Evolutionary conservation across 768 basidiomycete species (phyloP).

Genomic region (Tylopilus intermedius): DNA sequence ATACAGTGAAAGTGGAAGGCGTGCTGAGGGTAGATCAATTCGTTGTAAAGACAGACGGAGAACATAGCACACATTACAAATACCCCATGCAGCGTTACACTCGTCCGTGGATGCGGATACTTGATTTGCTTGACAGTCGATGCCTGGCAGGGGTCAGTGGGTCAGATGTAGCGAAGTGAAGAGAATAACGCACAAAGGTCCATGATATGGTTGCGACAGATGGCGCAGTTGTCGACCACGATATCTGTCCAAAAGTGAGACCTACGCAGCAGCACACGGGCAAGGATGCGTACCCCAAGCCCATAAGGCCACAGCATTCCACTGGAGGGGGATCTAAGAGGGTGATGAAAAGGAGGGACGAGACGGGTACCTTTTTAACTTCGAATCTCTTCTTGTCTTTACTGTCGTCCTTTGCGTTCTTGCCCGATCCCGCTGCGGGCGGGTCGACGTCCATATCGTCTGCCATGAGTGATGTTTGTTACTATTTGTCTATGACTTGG

Average conservation of each 20-base stretch:
- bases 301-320: constrained; percentile 99
- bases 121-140: constrained; percentile 99
- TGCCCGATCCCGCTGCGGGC: constrained; percentile 32
- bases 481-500: not conserved
- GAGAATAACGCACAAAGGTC: constrained; percentile 75
- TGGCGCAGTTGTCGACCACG: constrained; percentile 98
- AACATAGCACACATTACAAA: constrained; percentile 71
- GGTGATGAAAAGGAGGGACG: not conserved
- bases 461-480: constrained; percentile 32
- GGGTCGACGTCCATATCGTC: constrained; percentile 72
- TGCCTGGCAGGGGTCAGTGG: constrained; percentile 52
- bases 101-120: constrained; percentile 95
- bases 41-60: not conserved
- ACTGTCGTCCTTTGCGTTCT: constrained; percentile 47
- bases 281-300: constrained; percentile 75
- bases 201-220: constrained; percentile 99
- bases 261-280: not conserved
- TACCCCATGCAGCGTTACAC: constrained; percentile 98
- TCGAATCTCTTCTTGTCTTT: constrained; percentile 88
- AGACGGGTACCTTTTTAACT: constrained; percentile 85
- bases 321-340: constrained; percentile 44
- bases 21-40: constrained; percentile 50
- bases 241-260: constrained; percentile 58
- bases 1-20: constrained; percentile 99
- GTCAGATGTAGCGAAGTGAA: not conserved